A percentile compares a stretch with the other conserved stretches of the same genome.
Evolutionary conservation across 768 basidiomycete species (phyloP).

Genomic region (Cubamyces lactineus): DNA sequence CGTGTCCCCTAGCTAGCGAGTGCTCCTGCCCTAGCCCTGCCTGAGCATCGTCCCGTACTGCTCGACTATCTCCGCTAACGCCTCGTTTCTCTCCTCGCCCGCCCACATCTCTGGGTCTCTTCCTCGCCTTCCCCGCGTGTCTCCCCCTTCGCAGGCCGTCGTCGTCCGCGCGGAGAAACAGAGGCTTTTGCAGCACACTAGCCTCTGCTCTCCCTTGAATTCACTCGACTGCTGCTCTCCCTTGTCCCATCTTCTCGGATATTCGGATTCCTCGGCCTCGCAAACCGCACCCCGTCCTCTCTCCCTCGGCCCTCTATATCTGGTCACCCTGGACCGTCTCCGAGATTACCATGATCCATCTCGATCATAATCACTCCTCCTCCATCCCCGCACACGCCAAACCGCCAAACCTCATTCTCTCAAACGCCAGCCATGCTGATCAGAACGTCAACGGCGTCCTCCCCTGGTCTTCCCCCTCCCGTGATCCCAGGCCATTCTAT

Average conservation of each 20-base stretch:
- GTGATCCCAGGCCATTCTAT: conserved; percentile 28
- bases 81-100: neutral
- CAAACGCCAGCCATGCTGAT: conserved; percentile 32
- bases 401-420: conserved; percentile 28
- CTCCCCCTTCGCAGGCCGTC: neutral
- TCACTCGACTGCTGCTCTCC: neutral
- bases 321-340: neutral
- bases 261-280: conserved; percentile 17
- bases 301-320: conserved; percentile 17
- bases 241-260: neutral
- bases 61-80: neutral
- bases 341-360: conserved; percentile 38
- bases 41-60: neutral
- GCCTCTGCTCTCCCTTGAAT: neutral
- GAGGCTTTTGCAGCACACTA: neutral
- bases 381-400: conserved; percentile 28
- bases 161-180: conserved; percentile 1
- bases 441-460: conserved; percentile 25
- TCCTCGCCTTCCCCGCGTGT: conserved; percentile 2
- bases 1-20: neutral
- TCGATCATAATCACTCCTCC: conserved; percentile 37
- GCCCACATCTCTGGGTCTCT: conserved; percentile 1
- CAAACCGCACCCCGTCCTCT: conserved; percentile 18
- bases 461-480: conserved; percentile 32
- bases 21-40: neutral